Evolutionary conservation across 2,329 filamentous ascomycete genomes (phyloP), one percentile per base, ranked within the genome.

Genomic region (Trichoderma semiorbis): DNA sequence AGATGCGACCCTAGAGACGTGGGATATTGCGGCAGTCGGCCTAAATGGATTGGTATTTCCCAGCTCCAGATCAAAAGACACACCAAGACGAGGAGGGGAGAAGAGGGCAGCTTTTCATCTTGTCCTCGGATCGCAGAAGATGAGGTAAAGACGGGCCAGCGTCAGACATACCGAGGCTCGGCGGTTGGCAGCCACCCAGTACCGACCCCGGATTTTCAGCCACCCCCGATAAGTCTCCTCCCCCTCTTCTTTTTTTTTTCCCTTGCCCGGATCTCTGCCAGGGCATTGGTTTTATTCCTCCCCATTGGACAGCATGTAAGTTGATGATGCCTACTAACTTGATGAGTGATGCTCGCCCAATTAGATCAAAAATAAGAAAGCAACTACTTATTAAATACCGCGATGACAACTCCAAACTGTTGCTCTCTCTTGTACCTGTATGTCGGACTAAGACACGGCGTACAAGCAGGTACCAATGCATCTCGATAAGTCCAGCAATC

Each of bases 161-260:
- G 26, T 60, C 66, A 64, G 58, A 70, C 66, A 32, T 72, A 24
- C 70, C 66, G 66, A 72, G 71, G 71, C 67, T 70, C 71, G 43
- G 58, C 58, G 60, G 30, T 61, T 57, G 14, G 24, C 36, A 60
- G 53, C 36, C 24, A 36, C 14, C 34, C 34, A 36, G 36, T 43
- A 43, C 53, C 34, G 58, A 70, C 67, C 69, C 69, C 69, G 30
- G 69, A 43, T 57, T 70, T 64, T 70, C 43, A 58, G 32, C 32
- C 65, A 60, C 65, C 53, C 65, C 30, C 36, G 39, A 61, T 24
- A 30, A 28, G 30, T 36, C 32, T n/a, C 30, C 47, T 21, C 21
- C 50, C 63, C 63, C 47, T 34, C 64, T 34, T 53, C 32, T 43
- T 36, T 11, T 26, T 12, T 65, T 14, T 66, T 14, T 16, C 47